phyloP scores from a whole-genome alignment of 2,329 filamentous ascomycete genomes.

The Trichoderma pleuroti region DNA sequence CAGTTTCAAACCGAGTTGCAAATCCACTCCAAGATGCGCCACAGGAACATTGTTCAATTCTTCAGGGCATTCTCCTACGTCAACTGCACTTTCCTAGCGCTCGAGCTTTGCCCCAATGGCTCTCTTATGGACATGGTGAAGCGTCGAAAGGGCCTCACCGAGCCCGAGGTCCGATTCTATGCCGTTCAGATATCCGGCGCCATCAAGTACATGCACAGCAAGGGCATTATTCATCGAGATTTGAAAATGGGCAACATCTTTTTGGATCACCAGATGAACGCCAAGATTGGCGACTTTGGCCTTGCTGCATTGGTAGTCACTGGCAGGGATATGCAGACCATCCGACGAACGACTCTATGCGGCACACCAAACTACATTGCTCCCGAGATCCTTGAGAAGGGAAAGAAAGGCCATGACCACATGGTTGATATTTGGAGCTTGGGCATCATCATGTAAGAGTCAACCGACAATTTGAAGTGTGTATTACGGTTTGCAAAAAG shows the following conservation, averaged over 20 bases:
- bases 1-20: slow-evolving; percentile 81
- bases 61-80: slow-evolving; percentile 89
- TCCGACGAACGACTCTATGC: slow-evolving; percentile 86
- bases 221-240: slow-evolving; percentile 94
- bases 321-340: slow-evolving; percentile 81
- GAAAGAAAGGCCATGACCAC: slow-evolving; percentile 90
- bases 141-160: slow-evolving; percentile 81
- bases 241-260: slow-evolving; percentile 99
- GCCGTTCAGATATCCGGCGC: slow-evolving; percentile 93
- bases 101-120: slow-evolving; percentile 92
- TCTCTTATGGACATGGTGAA: slow-evolving; percentile 98
- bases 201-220: slow-evolving; percentile 95
- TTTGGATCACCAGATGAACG: slow-evolving; percentile 89
- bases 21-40: slow-evolving; percentile 96
- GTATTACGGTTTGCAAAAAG: background rate
- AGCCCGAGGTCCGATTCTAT: slow-evolving; percentile 91
- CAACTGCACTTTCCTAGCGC: slow-evolving; percentile 84
- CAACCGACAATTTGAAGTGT: background rate
- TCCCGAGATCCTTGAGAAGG: slow-evolving; percentile 91
- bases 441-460: slow-evolving; percentile 83
- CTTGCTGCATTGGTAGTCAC: slow-evolving; percentile 88
- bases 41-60: slow-evolving; percentile 94
- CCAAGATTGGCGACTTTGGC: slow-evolving; percentile 97
- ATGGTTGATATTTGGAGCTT: slow-evolving; percentile 99
- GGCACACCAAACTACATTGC: slow-evolving; percentile 98